phyloP scores from a whole-genome alignment of 148 eudicot species.

The Limonium bicolor region DNA sequence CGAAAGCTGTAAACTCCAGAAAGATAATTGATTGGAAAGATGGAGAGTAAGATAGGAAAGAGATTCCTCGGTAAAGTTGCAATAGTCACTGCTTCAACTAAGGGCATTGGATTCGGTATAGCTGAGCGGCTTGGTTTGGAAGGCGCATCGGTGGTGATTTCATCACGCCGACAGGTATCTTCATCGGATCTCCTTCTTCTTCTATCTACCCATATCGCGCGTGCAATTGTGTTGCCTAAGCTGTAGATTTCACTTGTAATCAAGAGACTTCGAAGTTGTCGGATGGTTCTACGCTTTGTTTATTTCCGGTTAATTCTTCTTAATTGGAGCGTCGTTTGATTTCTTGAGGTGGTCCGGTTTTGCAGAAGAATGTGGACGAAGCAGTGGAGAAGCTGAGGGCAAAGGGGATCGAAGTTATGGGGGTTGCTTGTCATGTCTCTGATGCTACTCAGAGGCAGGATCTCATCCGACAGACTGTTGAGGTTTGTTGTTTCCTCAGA shows the following conservation, averaged over 20 bases:
- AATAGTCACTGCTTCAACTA: conserved; percentile 85
- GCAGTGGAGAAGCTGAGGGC: conserved; percentile 62
- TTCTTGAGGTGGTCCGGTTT: conserved; percentile 2
- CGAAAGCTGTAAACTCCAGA: too few relatives aligned
- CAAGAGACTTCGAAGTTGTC: too few relatives aligned
- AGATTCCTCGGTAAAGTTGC: conserved; percentile 78
- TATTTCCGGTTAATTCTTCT: too few relatives aligned
- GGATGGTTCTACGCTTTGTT: too few relatives aligned
- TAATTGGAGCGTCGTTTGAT: too few relatives aligned
- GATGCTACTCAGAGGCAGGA: conserved; percentile 72
- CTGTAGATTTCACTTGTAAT: too few relatives aligned
- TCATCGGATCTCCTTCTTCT: conserved; percentile 1
- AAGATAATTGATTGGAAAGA: too few relatives aligned
- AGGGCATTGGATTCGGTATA: conserved; percentile 83
- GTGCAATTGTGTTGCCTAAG: too few relatives aligned
- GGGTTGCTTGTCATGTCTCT: conserved; percentile 88
- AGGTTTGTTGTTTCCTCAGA: conserved; percentile 33
- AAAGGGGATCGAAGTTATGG: conserved; percentile 60
- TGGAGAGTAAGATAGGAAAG: conserved; percentile 30
- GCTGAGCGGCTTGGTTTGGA: conserved; percentile 79
- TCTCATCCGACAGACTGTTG: conserved; percentile 51
- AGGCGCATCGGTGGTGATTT: conserved; percentile 83
- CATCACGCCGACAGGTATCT: conserved; percentile 88
- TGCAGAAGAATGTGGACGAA: conserved; percentile 84
- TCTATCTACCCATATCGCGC: too few relatives aligned